These are phyloP conservation scores for Podaxis carcinomalis DNA, from an alignment of 768 basidiomycete species.

Conservation along the genomic window DNA sequence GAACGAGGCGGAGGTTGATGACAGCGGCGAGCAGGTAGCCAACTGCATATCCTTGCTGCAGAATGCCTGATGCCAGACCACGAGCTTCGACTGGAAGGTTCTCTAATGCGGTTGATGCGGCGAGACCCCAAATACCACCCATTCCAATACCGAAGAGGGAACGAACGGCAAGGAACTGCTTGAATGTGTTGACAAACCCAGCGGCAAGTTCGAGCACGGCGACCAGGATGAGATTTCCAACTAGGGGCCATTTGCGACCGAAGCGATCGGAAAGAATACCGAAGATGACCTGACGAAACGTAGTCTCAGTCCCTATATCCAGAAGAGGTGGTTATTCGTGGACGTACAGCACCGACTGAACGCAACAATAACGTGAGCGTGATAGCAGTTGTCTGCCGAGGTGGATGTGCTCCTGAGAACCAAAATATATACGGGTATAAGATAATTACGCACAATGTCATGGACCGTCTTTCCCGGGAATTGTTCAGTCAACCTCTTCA, in stretches of 20 bases:
- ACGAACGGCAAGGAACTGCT: slow-evolving; percentile 76
- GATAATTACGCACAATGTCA: slow-evolving; percentile 32
- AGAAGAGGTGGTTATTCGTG: not conserved
- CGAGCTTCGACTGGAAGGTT: slow-evolving; percentile 84
- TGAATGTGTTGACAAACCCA: slow-evolving; percentile 75
- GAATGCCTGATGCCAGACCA: slow-evolving; percentile 77
- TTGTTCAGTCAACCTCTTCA: slow-evolving; percentile 40
- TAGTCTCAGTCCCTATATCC: not conserved
- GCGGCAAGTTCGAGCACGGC: slow-evolving; percentile 71
- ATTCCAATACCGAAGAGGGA: slow-evolving; percentile 84
- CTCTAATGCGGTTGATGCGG: slow-evolving; percentile 80
- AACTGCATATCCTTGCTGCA: slow-evolving; percentile 88
- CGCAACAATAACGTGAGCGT: slow-evolving; percentile 93
- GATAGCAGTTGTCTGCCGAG: slow-evolving; percentile 65
- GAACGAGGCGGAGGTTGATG: slow-evolving; percentile 69
- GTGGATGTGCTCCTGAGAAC: not conserved
- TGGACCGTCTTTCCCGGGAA: slow-evolving; percentile 35
- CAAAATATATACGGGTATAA: not conserved
- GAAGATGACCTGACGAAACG: slow-evolving; percentile 53
- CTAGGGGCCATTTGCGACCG: slow-evolving; percentile 92
- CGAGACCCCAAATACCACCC: slow-evolving; percentile 88
- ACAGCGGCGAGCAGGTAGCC: slow-evolving; percentile 83
- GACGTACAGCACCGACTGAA: slow-evolving; percentile 62
- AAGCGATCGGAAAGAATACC: slow-evolving; percentile 84
- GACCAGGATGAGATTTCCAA: slow-evolving; percentile 70